Percentiles rank a stretch among this genome's conserved stretches.
Conservation (phyloP, 192 early-diverging fungal species). For the Podila epicladia region DNA sequence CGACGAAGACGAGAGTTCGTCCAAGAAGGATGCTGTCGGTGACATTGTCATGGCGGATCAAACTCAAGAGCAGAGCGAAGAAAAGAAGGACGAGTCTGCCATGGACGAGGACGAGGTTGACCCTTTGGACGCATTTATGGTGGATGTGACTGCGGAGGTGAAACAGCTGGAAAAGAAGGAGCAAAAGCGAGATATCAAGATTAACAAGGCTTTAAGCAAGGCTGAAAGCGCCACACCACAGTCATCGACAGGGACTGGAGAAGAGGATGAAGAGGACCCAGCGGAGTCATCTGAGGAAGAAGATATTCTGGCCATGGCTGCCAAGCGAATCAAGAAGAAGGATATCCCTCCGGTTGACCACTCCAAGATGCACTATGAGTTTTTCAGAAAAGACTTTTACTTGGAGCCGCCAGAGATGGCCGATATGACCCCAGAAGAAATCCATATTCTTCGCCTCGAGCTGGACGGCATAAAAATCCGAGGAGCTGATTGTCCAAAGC, state of each 20-base stretch:
- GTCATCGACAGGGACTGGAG: slow-evolving; percentile 28
- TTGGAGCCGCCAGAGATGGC: slow-evolving; percentile 94
- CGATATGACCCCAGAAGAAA: slow-evolving; percentile 82
- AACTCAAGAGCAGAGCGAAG: not conserved
- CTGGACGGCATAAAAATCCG: slow-evolving; percentile 95
- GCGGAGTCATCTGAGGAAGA: slow-evolving; percentile 69
- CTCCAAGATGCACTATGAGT: slow-evolving; percentile 82
- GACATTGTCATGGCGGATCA: slow-evolving; percentile 39
- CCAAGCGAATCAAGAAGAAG: slow-evolving; percentile 90
- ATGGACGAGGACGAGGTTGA: slow-evolving; percentile 69
- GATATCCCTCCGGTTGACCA: slow-evolving; percentile 92
- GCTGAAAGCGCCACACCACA: slow-evolving; percentile 11
- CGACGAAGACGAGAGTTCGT: slow-evolving; percentile 59
- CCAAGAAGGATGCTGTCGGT: slow-evolving; percentile 10
- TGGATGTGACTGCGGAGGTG: slow-evolving; percentile 79
- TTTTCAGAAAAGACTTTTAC: slow-evolving; percentile 93
- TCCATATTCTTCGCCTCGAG: slow-evolving; percentile 84
- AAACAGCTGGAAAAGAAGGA: slow-evolving; percentile 74
- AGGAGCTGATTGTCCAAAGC: slow-evolving; percentile 89
- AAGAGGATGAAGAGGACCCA: slow-evolving; percentile 61
- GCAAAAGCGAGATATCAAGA: slow-evolving; percentile 44
- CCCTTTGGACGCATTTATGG: slow-evolving; percentile 90
- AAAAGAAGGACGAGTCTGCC: slow-evolving; percentile 15
- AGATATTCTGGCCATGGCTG: slow-evolving; percentile 80
- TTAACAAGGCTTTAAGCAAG: slow-evolving; percentile 19